Base-by-base conservation (phyloP, 176 grass and related monocot species). In the Lolium perenne region DNA sequence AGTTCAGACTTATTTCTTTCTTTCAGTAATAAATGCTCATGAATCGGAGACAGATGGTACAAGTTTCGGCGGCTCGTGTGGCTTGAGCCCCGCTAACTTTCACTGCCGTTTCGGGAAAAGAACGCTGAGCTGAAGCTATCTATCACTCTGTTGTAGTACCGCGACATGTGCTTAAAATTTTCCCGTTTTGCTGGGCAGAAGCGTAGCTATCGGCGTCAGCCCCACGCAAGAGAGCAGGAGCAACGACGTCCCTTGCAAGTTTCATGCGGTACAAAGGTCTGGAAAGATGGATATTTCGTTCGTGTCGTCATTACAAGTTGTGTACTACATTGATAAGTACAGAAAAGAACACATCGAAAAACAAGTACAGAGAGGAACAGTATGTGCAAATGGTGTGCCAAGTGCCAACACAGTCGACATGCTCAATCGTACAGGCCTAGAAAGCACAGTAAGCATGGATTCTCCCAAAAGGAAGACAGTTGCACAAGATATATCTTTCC, bases 271-370 rank as follows among this genome's bases (percentile, higher is more conserved):
- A 84, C 81, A 26, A 43, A 7, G 20, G 35, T 41, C 18, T 70
- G 1, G 59, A 57, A 32, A 76, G 35, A 12, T 74, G 21, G n/a
- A 47, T 57, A 5, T 80, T 71, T 67, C 5, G 64, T 18, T 48
- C 49, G 43, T 74, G 71, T 53, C 47, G 17, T 15, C n/a, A 53
- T 64, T 88, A 79, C 87, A 77, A 10, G 35, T 9, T 35, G 86
- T 82, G 32, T 35, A 35, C 32, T 35, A 16, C 78, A 55, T 6
- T 22, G 1, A 40, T 9, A n/a, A 57, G 17, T 74, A 25, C 71
- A 50, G 8, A 80, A 60, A 64, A 29, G 26, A 66, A 66, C 63
- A 4, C 3, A 0, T 6, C 11, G 25, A 9, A 14, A 16, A 0
- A 49, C 21, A 74, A 49, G 63, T 66, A 66, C 63, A 17, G 59